Percentiles rank a stretch among this genome's conserved stretches.
Conservation (phyloP, 139 green algal genomes). For the Volvox africanus region DNA sequence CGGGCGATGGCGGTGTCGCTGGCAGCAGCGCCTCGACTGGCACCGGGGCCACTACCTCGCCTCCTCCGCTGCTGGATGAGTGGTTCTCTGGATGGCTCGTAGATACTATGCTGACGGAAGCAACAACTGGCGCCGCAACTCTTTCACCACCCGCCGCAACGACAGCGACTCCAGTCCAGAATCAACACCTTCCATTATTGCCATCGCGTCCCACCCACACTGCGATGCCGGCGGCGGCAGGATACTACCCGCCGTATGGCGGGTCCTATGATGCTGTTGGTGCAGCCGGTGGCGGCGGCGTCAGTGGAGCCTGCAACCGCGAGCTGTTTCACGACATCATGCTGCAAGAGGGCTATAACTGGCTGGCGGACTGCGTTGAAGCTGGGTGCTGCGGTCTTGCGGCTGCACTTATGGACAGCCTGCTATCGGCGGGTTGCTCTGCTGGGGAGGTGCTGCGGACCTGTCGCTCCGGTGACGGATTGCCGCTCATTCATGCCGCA, state of each 20-base stretch:
- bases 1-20: not conserved
- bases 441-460: constrained; percentile 18
- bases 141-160: not conserved
- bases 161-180: not conserved
- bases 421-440: constrained; percentile 7
- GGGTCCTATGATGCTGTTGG: not conserved
- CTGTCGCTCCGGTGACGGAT: constrained; percentile 32
- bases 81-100: not conserved
- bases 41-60: not conserved
- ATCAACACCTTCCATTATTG: not conserved
- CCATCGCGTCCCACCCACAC: not conserved
- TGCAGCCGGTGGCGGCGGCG: not conserved
- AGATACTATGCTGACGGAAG: not conserved
- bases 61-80: not conserved
- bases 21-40: not conserved
- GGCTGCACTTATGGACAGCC: constrained; percentile 17
- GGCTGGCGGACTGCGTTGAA: constrained; percentile 44
- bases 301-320: not conserved
- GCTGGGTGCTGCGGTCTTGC: constrained; percentile 38
- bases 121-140: not conserved
- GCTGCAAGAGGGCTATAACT: constrained; percentile 48
- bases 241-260: not conserved
- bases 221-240: not conserved
- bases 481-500: constrained; percentile 27
- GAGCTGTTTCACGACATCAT: constrained; percentile 47